Percentiles rank a stretch among this genome's conserved stretches.
Conservation (phyloP, 805 yeast species). For the Torulaspora microellipsoides region DNA sequence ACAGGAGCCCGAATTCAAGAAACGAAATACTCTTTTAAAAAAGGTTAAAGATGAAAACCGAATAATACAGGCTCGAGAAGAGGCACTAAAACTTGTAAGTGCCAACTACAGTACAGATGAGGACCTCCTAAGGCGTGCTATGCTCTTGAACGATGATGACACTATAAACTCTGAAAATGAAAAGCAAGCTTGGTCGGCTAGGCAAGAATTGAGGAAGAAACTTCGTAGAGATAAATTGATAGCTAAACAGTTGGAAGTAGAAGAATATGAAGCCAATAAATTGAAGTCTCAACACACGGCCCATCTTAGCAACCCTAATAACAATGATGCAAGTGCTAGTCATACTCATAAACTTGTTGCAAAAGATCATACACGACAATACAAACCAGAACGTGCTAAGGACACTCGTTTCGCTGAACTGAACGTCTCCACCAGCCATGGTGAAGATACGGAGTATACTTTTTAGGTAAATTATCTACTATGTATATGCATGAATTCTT, state of each 20-base stretch:
- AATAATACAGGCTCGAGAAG: slow-evolving; percentile 10
- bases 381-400: slow-evolving; percentile 10
- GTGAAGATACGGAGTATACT: slow-evolving; percentile 22
- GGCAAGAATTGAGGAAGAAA: slow-evolving; percentile 21
- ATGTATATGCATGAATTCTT: not conserved
- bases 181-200: slow-evolving; percentile 19
- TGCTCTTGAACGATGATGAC: slow-evolving; percentile 29
- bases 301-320: not conserved
- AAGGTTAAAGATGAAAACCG: slow-evolving; percentile 17
- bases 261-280: slow-evolving; percentile 24
- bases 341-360: not conserved
- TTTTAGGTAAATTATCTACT: slow-evolving; percentile 8
- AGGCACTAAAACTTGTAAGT: slow-evolving; percentile 7
- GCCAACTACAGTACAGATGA: slow-evolving; percentile 26
- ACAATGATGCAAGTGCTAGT: not conserved
- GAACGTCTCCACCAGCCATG: not conserved
- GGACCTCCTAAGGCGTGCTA: slow-evolving; percentile 18
- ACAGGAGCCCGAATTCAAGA: slow-evolving; percentile 6
- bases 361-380: not conserved
- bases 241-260: slow-evolving; percentile 26
- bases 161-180: slow-evolving; percentile 23
- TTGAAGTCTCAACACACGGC: slow-evolving; percentile 5
- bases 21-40: slow-evolving; percentile 5
- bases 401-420: slow-evolving; percentile 6
- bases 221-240: slow-evolving; percentile 21